Evolutionary conservation across 2,329 filamentous ascomycete species (phyloP), one percentile per base, ranked within the genome.

Genomic region (Lasiodiplodia theobromae): DNA sequence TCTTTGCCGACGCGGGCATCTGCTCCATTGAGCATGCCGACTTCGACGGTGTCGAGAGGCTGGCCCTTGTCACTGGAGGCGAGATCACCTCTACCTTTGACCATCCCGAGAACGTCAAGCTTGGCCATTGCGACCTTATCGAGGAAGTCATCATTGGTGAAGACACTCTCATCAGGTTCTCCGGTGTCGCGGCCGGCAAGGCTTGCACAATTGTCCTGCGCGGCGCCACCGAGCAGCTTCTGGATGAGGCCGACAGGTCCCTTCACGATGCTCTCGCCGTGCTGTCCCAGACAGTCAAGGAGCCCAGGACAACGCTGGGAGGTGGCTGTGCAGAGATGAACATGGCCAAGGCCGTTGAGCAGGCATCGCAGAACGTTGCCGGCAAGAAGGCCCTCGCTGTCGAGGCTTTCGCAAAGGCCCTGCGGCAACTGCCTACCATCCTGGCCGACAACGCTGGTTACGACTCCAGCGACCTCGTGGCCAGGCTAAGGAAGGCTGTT

Each of bases 101-200:
- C 80, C 94, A 99, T 82, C 96, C 96, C 4, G 96, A 99, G 62
- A 92, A 96, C 77, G 94, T 99, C 74, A 96, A 98, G 85, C 89
- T 99, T 31, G 96, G 96, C 31, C 91, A 95, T 71, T 99, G 96
- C 80, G 95, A 98, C 77, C 74, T 96, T 58, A 98, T 99, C 69
- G 96, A 99, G 82, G 96, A 99, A 82, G 91, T 99, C 52, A 97
- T 99, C 74, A 97, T 99, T 75, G 96, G 96, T 72, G 96, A 99
- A 83, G 96, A 99, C 79, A 97, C 93, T 4, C 84, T 99, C 56
- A 97, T 99, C 83, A 95, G 94, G 79, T 99, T 99, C 82, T 98
- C 95, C 3, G 96, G 96, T 44, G 95, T 97, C 52, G 94, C 94
- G 62, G 95, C 93, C 31, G 96, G 95, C 69, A 87, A 96, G 79